phyloP scores from a whole-genome alignment of 768 basidiomycete genomes.

The Lentinula sp. region DNA sequence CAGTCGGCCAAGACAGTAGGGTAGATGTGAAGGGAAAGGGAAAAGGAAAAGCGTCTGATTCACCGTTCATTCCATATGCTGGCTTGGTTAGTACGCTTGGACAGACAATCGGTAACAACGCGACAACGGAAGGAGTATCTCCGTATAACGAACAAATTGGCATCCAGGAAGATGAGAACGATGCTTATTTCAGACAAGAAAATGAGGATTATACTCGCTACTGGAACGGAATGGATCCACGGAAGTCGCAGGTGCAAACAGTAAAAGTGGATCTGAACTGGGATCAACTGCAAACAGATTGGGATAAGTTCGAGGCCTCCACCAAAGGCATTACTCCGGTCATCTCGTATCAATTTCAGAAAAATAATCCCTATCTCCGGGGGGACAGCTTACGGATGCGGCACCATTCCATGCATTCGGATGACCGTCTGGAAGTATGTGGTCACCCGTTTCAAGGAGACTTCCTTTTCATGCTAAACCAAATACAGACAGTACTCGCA shows the following conservation, averaged over 20 bases:
- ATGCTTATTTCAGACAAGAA: constrained; percentile 67
- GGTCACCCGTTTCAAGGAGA: constrained; percentile 6
- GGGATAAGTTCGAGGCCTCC: constrained; percentile 81
- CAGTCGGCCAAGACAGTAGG: constrained; percentile 10
- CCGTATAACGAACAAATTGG: background rate
- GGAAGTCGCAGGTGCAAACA: constrained; percentile 8
- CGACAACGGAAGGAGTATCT: background rate
- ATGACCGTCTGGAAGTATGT: constrained; percentile 36
- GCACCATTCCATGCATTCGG: constrained; percentile 33
- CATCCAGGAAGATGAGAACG: constrained; percentile 40
- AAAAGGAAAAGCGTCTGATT: constrained; percentile 50
- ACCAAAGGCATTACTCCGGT: constrained; percentile 54
- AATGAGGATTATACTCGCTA: constrained; percentile 61
- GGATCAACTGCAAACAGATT: constrained; percentile 66
- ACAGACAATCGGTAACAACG: background rate
- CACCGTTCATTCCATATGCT: background rate
- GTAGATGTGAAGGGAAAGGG: constrained; percentile 70
- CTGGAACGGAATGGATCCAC: constrained; percentile 38
- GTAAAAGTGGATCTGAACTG: constrained; percentile 33
- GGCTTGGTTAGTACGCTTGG: constrained; percentile 4
- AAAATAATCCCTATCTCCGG: constrained; percentile 71
- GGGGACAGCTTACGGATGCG: constrained; percentile 55
- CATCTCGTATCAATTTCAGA: constrained; percentile 63
- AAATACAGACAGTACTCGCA: constrained; percentile 71
- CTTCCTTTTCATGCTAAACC: background rate